Percentiles rank a stretch among this genome's conserved stretches.
Conservation (phyloP, 2,329 filamentous ascomycete species). For the Paraphaeosphaeria minitans region DNA sequence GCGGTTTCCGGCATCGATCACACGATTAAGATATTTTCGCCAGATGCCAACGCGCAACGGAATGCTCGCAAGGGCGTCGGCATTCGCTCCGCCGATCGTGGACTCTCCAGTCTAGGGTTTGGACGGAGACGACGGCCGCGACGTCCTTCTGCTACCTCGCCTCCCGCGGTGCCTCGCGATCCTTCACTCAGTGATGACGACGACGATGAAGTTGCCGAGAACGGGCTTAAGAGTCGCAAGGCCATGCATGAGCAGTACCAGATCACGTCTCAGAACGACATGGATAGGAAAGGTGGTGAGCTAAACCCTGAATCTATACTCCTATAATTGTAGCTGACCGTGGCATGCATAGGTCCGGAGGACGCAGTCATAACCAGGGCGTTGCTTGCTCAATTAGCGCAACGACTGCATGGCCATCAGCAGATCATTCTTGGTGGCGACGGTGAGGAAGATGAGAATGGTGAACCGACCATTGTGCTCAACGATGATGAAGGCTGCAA, state of each 20-base stretch:
- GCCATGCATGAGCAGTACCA: slow-evolving; percentile 65
- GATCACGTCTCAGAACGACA: slow-evolving; percentile 67
- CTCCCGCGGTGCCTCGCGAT: slow-evolving; percentile 10
- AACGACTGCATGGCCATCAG: slow-evolving; percentile 36
- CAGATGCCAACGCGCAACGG: slow-evolving; percentile 62
- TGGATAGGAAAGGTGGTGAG: slow-evolving; percentile 58
- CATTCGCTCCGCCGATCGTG: slow-evolving; percentile 56
- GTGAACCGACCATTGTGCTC: slow-evolving; percentile 28
- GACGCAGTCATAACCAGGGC: slow-evolving; percentile 26
- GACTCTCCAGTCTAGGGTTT: slow-evolving; percentile 49
- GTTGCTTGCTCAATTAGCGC: slow-evolving; percentile 44
- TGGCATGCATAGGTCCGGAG: slow-evolving; percentile 7
- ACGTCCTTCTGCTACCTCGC: slow-evolving; percentile 13
- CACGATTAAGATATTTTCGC: slow-evolving; percentile 71
- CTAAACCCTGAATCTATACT: slow-evolving; percentile 56
- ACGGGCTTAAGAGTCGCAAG: slow-evolving; percentile 61
- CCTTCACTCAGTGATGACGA: slow-evolving; percentile 28
- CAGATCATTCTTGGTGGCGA: slow-evolving; percentile 13
- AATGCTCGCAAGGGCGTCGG: slow-evolving; percentile 63
- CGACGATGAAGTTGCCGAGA: slow-evolving; percentile 43
- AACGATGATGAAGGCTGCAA: slow-evolving; percentile 40
- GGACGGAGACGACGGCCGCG: slow-evolving; percentile 25
- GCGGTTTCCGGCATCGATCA: slow-evolving; percentile 71
- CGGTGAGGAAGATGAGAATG: slow-evolving; percentile 27
- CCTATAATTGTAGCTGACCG: slow-evolving; percentile 55